Evolutionary conservation across 2,329 filamentous ascomycete species (phyloP), one percentile per base, ranked within the genome.

Genomic region (Cladosporium velox): DNA sequence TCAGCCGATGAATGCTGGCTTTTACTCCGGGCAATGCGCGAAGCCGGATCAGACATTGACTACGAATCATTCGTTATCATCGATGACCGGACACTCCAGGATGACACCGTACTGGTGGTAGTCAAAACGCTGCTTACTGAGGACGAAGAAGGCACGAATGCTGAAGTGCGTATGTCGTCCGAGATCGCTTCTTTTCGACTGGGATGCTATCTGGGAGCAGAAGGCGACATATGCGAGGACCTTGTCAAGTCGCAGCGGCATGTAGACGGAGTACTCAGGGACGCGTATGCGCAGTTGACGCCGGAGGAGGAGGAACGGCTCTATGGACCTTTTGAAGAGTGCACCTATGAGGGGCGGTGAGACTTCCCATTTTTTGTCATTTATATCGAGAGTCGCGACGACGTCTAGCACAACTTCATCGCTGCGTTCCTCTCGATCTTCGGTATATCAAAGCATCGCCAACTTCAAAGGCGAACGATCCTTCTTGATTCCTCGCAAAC

Each of bases 61-160:
- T 58, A 58, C 30, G 55, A 58, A 26, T 58, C 32, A 15, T 58
- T 58, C 24, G 55, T 38, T 14, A 58, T 58, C 55, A 35, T 58
- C 55, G 55, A 58, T 34, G 28, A 58, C 34, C 55, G 55, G 8
- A 38, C 55, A 58, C 28, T 35, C 6, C 32, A 15, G 18, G 55
- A 58, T 34, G 55, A 38, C 2, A 58, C 32, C 55, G 55, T 58
- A 12, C 55, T 58, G 14, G 55, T 58, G 18, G 55, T 58, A 14
- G 18, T 12, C 12, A 58, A 58, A 38, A 30, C 35, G 30, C 55
- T 47, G n/a, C 41, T 47, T 4, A 47, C 41, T 21, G 41, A 47
- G n/a, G 41, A 47, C 41, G 41, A 47, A 21, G 41, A 47, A 47
- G 41, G n/a, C 21, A 47, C 41, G 8, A 21, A 47, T 4, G 41